A percentile compares a stretch with the other conserved stretches of the same genome.
phyloP scores from a whole-genome alignment of 345 rosid genomes.

The Camelina neglecta region DNA sequence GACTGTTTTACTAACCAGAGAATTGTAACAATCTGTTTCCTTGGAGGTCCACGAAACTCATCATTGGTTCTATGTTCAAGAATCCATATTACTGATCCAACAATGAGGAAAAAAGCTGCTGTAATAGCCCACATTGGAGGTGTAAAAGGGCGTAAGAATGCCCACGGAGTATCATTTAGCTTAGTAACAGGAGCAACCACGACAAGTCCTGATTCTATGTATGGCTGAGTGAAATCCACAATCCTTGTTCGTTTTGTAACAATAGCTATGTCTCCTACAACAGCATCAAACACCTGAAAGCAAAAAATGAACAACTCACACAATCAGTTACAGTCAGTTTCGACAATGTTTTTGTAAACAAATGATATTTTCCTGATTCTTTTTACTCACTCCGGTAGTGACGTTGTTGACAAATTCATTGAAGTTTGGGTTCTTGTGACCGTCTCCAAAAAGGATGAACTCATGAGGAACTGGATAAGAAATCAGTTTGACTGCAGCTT shows the following conservation, averaged over 20 bases:
- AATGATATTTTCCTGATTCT: not conserved
- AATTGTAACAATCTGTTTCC: constrained; percentile 67
- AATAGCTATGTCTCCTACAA: constrained; percentile 80
- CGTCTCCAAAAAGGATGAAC: constrained; percentile 83
- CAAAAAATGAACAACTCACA: constrained; percentile 14
- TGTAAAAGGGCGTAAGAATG: constrained; percentile 81
- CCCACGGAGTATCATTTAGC: constrained; percentile 70
- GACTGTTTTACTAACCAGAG: constrained; percentile 62
- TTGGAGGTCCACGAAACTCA: constrained; percentile 88
- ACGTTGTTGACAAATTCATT: constrained; percentile 65
- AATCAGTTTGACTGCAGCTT: constrained; percentile 71
- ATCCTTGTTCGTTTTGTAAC: constrained; percentile 69
- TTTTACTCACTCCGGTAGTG: constrained; percentile 62
- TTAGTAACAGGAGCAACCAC: constrained; percentile 86
- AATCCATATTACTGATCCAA: constrained; percentile 88
- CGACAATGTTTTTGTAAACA: not conserved
- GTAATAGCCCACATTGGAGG: constrained; percentile 86
- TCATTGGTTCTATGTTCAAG: constrained; percentile 90
- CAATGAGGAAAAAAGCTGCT: constrained; percentile 64
- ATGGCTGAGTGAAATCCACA: constrained; percentile 92
- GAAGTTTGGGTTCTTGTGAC: constrained; percentile 72
- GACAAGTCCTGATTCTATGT: constrained; percentile 83
- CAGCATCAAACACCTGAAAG: constrained; percentile 81
- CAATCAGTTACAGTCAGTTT: constrained; percentile 13
- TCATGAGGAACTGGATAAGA: constrained; percentile 79